Evolutionary conservation across 768 basidiomycete species (phyloP).

Genomic region (Hericium alpestre): DNA sequence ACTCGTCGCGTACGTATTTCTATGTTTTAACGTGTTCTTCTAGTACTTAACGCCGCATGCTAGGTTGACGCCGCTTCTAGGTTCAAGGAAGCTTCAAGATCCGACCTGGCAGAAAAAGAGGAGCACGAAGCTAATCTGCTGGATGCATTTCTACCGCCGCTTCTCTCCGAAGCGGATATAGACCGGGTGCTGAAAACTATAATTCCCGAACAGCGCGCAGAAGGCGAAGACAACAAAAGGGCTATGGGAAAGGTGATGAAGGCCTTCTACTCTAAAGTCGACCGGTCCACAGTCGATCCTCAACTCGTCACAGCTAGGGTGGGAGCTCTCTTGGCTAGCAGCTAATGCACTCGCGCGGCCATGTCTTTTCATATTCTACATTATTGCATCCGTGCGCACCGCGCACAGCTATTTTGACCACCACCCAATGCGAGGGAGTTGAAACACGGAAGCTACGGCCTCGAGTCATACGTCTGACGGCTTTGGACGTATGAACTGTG

Average conservation of each 20-base stretch:
- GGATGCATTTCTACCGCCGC: constrained; percentile 46
- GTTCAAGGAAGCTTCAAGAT: constrained; percentile 45
- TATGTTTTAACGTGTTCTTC: not conserved
- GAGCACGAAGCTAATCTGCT: constrained; percentile 44
- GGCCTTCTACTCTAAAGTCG: constrained; percentile 50
- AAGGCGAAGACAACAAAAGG: constrained; percentile 24
- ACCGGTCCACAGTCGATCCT: constrained; percentile 48
- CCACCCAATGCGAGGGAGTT: not conserved
- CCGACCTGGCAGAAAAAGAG: constrained; percentile 59
- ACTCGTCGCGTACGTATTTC: constrained; percentile 42
- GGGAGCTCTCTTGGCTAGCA: no score
- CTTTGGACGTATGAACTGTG: no score
- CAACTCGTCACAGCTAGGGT: constrained; percentile 35
- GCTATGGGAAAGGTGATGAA: constrained; percentile 44
- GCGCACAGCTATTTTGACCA: not conserved
- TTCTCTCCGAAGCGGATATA: constrained; percentile 44
- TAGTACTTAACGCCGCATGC: not conserved
- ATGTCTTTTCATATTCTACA: not conserved
- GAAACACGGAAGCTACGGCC: no score
- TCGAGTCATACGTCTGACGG: no score
- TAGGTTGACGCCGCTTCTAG: constrained; percentile 52
- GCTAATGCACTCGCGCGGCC: no score
- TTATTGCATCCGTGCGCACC: not conserved
- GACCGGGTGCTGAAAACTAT: constrained; percentile 38
- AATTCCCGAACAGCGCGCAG: constrained; percentile 21